Evolutionary conservation across 2,329 filamentous ascomycete genomes (phyloP).

Genomic region (Pyrenophora seminiperda): DNA sequence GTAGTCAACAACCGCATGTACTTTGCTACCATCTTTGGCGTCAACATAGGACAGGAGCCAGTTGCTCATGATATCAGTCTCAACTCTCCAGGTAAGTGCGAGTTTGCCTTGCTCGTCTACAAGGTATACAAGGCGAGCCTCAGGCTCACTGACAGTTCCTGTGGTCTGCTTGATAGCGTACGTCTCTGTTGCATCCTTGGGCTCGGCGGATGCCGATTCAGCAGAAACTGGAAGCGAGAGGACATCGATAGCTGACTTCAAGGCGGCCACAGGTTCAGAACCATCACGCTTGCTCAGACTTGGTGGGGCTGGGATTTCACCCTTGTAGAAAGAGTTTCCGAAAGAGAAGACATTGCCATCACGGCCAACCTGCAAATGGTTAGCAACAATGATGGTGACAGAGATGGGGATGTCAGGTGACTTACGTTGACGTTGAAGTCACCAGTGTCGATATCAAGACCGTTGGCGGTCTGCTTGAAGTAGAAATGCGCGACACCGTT

Average conservation of each 20-base stretch:
- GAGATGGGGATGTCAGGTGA: constrained; percentile 4
- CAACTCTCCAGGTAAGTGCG: constrained; percentile 61
- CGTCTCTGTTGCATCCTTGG: constrained; percentile 43
- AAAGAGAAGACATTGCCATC: constrained; percentile 64
- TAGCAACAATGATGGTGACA: neutral
- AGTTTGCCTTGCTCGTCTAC: constrained; percentile 56
- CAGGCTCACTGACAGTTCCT: constrained; percentile 59
- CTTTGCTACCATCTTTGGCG: constrained; percentile 52
- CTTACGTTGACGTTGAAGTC: constrained; percentile 66
- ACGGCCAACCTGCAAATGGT: constrained; percentile 50
- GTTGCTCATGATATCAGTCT: constrained; percentile 62
- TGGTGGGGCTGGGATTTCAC: constrained; percentile 47
- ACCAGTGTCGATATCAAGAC: constrained; percentile 64
- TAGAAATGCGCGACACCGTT: constrained; percentile 64
- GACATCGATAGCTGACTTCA: constrained; percentile 49
- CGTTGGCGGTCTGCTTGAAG: constrained; percentile 64
- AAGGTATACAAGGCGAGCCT: constrained; percentile 62
- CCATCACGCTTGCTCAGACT: constrained; percentile 51
- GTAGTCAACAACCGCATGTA: constrained; percentile 63
- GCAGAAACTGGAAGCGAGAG: constrained; percentile 53
- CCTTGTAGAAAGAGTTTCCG: constrained; percentile 58
- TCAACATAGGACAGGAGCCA: constrained; percentile 66
- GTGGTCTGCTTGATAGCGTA: constrained; percentile 56
- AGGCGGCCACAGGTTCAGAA: constrained; percentile 52
- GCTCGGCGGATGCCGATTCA: constrained; percentile 49